These are phyloP conservation scores for Pseudogymnoascus sp. DNA, from an alignment of 2,329 filamentous ascomycete genomes.

Conservation along the genomic window DNA sequence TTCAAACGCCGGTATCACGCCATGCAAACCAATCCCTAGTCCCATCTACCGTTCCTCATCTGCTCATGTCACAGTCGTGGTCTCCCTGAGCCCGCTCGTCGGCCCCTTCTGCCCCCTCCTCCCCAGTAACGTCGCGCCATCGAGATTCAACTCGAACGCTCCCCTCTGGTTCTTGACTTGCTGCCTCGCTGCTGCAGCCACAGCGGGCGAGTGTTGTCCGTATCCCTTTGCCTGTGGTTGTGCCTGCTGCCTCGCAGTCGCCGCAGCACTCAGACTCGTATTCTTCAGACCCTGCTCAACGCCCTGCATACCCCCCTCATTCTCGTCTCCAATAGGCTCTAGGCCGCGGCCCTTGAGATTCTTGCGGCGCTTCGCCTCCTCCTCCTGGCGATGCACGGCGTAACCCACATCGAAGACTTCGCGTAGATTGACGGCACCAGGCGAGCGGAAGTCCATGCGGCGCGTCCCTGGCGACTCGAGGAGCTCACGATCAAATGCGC, in stretches of 20 bases:
- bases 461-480: constrained; percentile 53
- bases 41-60: constrained; percentile 11
- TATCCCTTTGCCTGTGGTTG: constrained; percentile 54
- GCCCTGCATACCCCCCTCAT: constrained; percentile 57
- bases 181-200: constrained; percentile 76
- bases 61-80: constrained; percentile 21
- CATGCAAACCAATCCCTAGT: neutral
- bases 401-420: constrained; percentile 99
- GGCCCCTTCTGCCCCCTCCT: constrained; percentile 50
- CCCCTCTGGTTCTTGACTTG: constrained; percentile 69
- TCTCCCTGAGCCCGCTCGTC: constrained; percentile 25
- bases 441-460: constrained; percentile 87
- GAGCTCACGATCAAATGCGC: constrained; percentile 50
- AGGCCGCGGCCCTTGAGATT: constrained; percentile 63
- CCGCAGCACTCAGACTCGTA: constrained; percentile 65
- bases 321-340: constrained; percentile 57
- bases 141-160: constrained; percentile 84
- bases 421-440: constrained; percentile 87
- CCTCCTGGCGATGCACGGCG: constrained; percentile 91
- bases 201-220: constrained; percentile 77
- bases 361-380: constrained; percentile 87
- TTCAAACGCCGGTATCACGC: constrained; percentile 4
- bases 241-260: constrained; percentile 48
- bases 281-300: constrained; percentile 85
- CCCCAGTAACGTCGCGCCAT: constrained; percentile 83